Conservation (phyloP, 768 basidiomycete genomes). For the Phallus indusiatus region DNA sequence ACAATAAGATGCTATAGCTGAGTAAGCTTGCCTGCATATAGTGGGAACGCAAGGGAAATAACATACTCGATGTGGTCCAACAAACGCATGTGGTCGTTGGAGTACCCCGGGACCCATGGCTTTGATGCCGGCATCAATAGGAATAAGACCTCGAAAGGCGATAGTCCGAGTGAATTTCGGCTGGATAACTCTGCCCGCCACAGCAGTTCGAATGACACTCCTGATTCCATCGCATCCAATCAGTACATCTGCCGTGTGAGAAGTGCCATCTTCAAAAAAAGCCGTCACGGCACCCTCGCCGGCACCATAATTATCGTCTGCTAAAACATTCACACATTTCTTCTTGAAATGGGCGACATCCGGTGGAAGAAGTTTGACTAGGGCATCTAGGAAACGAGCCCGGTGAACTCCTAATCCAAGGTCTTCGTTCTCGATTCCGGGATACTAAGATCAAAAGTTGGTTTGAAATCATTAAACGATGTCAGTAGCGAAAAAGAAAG, state of each 20-base stretch:
- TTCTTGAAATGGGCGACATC: slow-evolving; percentile 39
- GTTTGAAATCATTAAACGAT: neutral
- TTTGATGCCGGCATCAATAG: slow-evolving; percentile 26
- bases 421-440: slow-evolving; percentile 21
- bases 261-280: slow-evolving; percentile 40
- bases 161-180: slow-evolving; percentile 35
- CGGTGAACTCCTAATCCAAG: slow-evolving; percentile 38
- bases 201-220: slow-evolving; percentile 29
- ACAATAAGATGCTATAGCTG: slow-evolving; percentile 39
- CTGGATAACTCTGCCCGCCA: slow-evolving; percentile 22
- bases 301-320: neutral
- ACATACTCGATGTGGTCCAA: slow-evolving; percentile 36
- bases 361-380: slow-evolving; percentile 35
- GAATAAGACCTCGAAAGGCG: slow-evolving; percentile 41
- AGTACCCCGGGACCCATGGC: slow-evolving; percentile 32
- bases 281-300: slow-evolving; percentile 16
- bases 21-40: no score
- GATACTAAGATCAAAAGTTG: slow-evolving; percentile 20
- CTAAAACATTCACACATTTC: slow-evolving; percentile 32
- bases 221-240: slow-evolving; percentile 41
- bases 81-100: slow-evolving; percentile 31
- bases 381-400: slow-evolving; percentile 40
- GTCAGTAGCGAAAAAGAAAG: neutral
- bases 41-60: no score
- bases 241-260: slow-evolving; percentile 36